phyloP scores from a whole-genome alignment of 768 basidiomycete genomes.

The Suillus spraguei region DNA sequence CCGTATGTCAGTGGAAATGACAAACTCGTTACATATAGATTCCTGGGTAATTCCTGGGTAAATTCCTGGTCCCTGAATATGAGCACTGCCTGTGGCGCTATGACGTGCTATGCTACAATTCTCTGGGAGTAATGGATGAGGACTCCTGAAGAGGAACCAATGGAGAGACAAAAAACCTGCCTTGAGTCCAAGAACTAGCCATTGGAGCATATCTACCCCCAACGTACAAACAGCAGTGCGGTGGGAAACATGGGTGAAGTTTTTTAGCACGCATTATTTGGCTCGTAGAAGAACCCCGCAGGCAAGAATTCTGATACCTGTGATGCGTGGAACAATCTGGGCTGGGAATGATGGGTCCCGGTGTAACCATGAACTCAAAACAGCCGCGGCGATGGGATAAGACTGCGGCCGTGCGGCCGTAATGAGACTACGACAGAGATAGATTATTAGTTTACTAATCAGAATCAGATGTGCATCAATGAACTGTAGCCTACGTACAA shows the following conservation, averaged over 20 bases:
- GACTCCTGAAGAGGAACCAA: neutral
- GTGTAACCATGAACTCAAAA: constrained; percentile 7
- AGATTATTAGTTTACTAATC: constrained; percentile 45
- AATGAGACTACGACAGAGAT: neutral
- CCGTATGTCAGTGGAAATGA: neutral
- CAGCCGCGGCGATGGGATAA: constrained; percentile 93
- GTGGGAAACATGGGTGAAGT: neutral
- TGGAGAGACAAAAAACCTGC: neutral
- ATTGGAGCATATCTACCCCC: neutral
- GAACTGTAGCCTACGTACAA: neutral
- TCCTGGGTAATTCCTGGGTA: neutral
- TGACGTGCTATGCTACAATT: neutral
- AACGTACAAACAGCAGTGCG: neutral
- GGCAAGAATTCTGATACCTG: constrained; percentile 51
- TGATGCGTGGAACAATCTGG: constrained; percentile 82
- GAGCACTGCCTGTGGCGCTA: neutral
- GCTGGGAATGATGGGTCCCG: constrained; percentile 3
- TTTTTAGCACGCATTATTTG: neutral
- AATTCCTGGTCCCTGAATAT: neutral
- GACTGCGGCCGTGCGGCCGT: neutral
- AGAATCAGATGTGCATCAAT: neutral
- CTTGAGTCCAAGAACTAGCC: neutral
- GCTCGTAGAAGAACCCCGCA: neutral
- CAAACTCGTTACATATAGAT: neutral
- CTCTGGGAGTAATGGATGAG: neutral